Conservation (phyloP, 441 rosid species). For the Theobroma grandiflorum region DNA sequence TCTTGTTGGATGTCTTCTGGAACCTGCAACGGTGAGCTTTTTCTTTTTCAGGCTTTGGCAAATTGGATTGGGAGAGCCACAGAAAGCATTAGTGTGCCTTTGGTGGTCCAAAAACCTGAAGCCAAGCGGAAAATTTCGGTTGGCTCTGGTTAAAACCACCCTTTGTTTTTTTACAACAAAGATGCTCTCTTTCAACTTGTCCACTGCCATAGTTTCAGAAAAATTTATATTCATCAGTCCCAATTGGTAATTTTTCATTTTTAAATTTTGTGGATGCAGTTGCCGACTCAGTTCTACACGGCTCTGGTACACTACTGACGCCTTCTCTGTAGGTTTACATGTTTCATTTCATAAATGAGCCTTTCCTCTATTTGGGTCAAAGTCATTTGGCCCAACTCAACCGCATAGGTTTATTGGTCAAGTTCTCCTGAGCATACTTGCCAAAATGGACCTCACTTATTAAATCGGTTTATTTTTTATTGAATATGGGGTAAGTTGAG, state of each 20-base stretch:
- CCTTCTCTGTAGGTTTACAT: slow-evolving; percentile 10
- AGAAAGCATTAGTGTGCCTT: neutral
- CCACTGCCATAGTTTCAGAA: neutral
- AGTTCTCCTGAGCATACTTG: neutral
- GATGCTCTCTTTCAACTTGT: neutral
- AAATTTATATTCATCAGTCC: neutral
- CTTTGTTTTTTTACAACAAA: neutral
- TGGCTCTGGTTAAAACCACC: neutral
- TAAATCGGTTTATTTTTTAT: too few species aligned
- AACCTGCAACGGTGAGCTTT: slow-evolving; percentile 87
- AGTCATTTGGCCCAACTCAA: neutral
- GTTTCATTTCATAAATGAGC: neutral
- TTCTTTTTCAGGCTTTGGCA: neutral
- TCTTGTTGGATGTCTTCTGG: slow-evolving; percentile 84
- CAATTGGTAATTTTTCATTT: neutral
- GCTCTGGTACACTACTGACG: slow-evolving; percentile 63
- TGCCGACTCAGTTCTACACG: slow-evolving; percentile 92
- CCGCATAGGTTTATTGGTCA: neutral
- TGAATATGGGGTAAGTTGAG: too few species aligned
- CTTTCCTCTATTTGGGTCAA: neutral
- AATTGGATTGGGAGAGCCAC: neutral
- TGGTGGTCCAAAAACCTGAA: slow-evolving; percentile 30
- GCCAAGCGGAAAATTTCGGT: neutral
- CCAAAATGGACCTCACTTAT: too few species aligned
- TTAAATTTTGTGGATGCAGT: slow-evolving; percentile 53